These are phyloP conservation scores for Vanrija sp. DNA, from an alignment of 1,284 basidiomycete genomes.

Conservation along the genomic window DNA sequence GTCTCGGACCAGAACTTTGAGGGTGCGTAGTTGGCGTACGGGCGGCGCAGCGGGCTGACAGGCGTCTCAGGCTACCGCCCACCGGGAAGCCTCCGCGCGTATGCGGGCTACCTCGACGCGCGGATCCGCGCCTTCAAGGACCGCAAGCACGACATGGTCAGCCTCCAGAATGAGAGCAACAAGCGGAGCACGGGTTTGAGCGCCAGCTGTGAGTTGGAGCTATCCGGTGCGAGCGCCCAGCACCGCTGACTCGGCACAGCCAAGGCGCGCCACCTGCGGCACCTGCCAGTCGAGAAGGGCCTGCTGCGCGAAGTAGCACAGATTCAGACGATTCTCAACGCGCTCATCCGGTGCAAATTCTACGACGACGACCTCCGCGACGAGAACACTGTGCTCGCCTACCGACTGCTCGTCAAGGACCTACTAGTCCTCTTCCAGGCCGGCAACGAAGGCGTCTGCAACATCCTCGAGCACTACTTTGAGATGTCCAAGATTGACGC, in stretches of 20 bases:
- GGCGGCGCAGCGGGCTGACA: not conserved
- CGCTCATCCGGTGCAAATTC: conserved; percentile 86
- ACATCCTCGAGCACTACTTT: conserved; percentile 95
- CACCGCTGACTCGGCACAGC: conserved; percentile 14
- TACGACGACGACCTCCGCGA: conserved; percentile 91
- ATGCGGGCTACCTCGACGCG: conserved; percentile 83
- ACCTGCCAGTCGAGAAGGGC: conserved; percentile 94
- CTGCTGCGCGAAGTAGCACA: conserved; percentile 85
- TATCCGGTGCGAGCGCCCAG: not conserved
- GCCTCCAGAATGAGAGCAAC: conserved; percentile 83
- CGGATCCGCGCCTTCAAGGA: conserved; percentile 86
- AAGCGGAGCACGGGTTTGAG: conserved; percentile 54
- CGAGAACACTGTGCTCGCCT: conserved; percentile 80
- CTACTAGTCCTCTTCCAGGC: conserved; percentile 92
- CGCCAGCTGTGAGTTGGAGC: conserved; percentile 34
- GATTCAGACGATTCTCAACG: conserved; percentile 83
- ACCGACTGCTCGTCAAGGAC: conserved; percentile 96
- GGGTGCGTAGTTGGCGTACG: not conserved
- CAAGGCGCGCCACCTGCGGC: conserved; percentile 66
- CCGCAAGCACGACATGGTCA: conserved; percentile 87
- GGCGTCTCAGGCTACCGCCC: conserved; percentile 66
- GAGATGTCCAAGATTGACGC: conserved; percentile 97
- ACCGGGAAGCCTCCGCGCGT: conserved; percentile 79
- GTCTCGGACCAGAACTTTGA: conserved; percentile 59
- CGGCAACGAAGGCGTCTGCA: conserved; percentile 96